Evolutionary conservation across 148 eudicot species (phyloP).

Genomic region (Chenopodium quinoa): DNA sequence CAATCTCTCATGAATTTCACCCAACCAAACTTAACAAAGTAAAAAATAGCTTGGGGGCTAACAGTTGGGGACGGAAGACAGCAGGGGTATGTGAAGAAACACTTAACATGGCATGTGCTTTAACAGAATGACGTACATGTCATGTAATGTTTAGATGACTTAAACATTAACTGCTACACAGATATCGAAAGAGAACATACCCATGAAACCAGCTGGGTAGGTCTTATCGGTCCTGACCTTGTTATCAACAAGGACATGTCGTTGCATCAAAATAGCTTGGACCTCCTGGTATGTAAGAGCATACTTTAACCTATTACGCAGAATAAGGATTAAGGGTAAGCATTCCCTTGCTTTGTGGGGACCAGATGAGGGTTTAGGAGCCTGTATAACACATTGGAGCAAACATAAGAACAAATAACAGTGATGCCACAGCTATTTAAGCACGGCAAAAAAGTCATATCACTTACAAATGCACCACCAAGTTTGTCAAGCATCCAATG

Average conservation of each 20-base stretch:
- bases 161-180: background rate
- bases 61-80: too few species aligned
- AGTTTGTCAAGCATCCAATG: conserved; percentile 65
- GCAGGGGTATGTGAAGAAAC: too few species aligned
- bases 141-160: too few species aligned
- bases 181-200: conserved; percentile 25
- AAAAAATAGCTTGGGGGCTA: too few species aligned
- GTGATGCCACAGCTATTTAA: too few species aligned
- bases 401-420: background rate
- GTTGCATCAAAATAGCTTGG: conserved; percentile 48
- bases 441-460: too few species aligned
- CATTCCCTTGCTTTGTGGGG: conserved; percentile 62
- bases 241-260: conserved; percentile 50
- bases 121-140: too few species aligned
- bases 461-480: conserved; percentile 47
- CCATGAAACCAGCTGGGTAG: conserved; percentile 60
- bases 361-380: conserved; percentile 61
- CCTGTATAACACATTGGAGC: conserved; percentile 23
- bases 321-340: conserved; percentile 48
- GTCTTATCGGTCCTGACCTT: conserved; percentile 44
- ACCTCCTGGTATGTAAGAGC: conserved; percentile 49
- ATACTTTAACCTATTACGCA: conserved; percentile 54
- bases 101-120: too few species aligned
- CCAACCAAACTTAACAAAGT: too few species aligned
- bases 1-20: too few species aligned